Base-by-base conservation (phyloP, 805 yeast species). In the Jamesozyma piceae region DNA sequence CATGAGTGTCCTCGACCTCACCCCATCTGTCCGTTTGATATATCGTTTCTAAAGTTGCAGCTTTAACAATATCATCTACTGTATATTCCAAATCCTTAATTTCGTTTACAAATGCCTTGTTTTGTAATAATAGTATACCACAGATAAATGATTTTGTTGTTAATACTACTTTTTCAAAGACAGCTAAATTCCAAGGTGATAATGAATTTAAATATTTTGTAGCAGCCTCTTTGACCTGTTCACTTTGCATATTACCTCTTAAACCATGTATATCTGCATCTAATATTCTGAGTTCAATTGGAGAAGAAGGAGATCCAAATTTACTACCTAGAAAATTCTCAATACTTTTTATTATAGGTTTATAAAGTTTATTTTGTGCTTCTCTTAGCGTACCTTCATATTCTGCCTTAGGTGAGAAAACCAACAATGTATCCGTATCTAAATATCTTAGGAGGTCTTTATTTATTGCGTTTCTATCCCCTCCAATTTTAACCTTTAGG, bases 1-100 rank as follows among this genome's bases (percentile, higher is more conserved):
- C 98, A 59, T 92, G 98, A 2, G 97, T 87, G 57, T 92, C 98
- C 65, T 92, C 97, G 20, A 90, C 97, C 63, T 90, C 97, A 27
- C 98, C 98, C 98, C 98, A 92, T 56, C 80, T 74, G 19, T 77
- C 78, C 29, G 95, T 84, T 65, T 92, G 99, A 63, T 75, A 76
- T 28, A 81, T 78, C 13, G 80, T 80, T 58, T 92, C 99, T 53
- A 92, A 68, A 43, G 82, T 80, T 9, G 88, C 88, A 44, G 82
- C 74, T 53, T 77, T 77, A 1, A 89, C 82, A 32, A 90, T 72
- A 47, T 86, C 84, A 42, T 82, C 88, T 15, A 84, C 64, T 2
- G 77, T 49, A 41, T 73, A 62, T 41, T 66, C 62, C 24, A 66
- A 49, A 9, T 59, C 52, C 14, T 37, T 18, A 2, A n/a, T 13